Evolutionary conservation across 129 eudicot species (phyloP), one percentile per base, ranked within the genome.

Genomic region (Helianthus tuberosus): DNA sequence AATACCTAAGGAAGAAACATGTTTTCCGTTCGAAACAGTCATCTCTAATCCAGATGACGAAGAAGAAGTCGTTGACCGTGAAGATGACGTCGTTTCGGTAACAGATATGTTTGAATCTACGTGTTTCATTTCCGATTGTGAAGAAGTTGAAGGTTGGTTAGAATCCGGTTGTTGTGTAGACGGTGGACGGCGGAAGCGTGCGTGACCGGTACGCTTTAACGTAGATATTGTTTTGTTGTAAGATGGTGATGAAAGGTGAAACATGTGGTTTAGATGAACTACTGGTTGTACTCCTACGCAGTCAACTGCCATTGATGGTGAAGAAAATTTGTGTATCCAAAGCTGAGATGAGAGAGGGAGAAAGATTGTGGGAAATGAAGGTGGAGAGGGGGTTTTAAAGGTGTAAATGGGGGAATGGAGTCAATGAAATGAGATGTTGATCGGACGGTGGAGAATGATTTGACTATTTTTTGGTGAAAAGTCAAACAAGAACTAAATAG

Each of bases 131-230:
- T 74, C 76, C 59, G 84, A 74, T 68, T 74, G 75, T 4, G 80
- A 80, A 5, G 79, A 74, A 68, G 61, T 50, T 16, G 84, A 80
- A 49, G 84, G 63, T 3, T 69, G 65, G 17, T 77, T 77, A 39
- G 73, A 14, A 20, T 55, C 76, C n/a, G 43, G 36, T 32, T 32
- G 36, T 41, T 32, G 36, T 41, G 46, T n/a, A 9, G 81, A 13
- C 50, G 89, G 86, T 10, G 75, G 92, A 14, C 96, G 95, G 49
- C 97, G 86, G 69, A 91, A 91, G 9, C 96, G 91, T 29, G 97
- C 97, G 76, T 91, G 96, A 4, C 96, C 97, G 54, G 92, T 84
- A n/a, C 92, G 88, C 16, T 73, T 81, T 13, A 80, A 50, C 6
- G 73, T 47, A 0, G 82, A 14, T 8, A 77, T 73, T 0, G 60